These are phyloP conservation scores for Nemania diffusa DNA, from an alignment of 2,329 filamentous ascomycete genomes.

Conservation along the genomic window DNA sequence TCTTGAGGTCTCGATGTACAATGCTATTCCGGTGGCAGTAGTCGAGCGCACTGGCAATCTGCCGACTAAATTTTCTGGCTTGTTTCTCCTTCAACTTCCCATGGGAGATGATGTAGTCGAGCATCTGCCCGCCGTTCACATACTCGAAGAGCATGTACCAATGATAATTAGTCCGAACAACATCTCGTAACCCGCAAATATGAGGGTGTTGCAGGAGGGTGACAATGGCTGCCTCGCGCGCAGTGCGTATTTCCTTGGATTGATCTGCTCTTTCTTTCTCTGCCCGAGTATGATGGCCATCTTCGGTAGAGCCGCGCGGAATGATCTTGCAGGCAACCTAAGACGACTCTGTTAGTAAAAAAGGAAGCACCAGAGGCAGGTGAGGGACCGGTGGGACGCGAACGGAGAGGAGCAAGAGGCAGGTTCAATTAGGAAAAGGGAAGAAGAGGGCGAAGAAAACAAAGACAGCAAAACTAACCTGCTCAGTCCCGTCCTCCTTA, in stretches of 20 bases:
- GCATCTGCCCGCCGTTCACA: constrained; percentile 98
- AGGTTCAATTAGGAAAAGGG: constrained; percentile 7
- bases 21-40: constrained; percentile 99
- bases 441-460: constrained; percentile 23
- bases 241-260: constrained; percentile 95
- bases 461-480: constrained; percentile 66
- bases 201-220: constrained; percentile 94
- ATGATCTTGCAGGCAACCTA: constrained; percentile 98
- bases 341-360: constrained; percentile 37
- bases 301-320: constrained; percentile 87
- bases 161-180: constrained; percentile 94
- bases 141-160: constrained; percentile 99
- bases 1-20: constrained; percentile 96
- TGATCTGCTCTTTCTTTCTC: constrained; percentile 92
- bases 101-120: constrained; percentile 99
- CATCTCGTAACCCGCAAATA: constrained; percentile 94
- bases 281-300: constrained; percentile 75
- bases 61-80: constrained; percentile 94
- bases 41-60: constrained; percentile 95
- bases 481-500: constrained; percentile 88
- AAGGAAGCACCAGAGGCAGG: background rate
- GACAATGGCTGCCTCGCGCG: constrained; percentile 94
- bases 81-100: constrained; percentile 98
- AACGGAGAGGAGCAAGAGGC: constrained; percentile 23
- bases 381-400: constrained; percentile 10